phyloP scores from a whole-genome alignment of 257 asterid genomes.

The Solanum tarijense region DNA sequence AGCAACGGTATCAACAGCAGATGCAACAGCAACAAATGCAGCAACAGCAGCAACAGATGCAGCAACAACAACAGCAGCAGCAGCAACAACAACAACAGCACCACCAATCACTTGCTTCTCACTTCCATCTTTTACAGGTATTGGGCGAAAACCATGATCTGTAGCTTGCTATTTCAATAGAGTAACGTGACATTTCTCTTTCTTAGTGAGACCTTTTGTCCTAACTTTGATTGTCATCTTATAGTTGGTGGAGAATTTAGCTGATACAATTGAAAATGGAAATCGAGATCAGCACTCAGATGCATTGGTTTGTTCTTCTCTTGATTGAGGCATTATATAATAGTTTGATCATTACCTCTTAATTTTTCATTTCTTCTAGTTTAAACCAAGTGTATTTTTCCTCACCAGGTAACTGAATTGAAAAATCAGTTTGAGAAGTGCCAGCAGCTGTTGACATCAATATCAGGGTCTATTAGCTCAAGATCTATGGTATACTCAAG shows the following conservation, averaged over 20 bases:
- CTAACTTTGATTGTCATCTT: not conserved
- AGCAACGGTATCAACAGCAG: not conserved
- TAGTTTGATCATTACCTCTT: not conserved
- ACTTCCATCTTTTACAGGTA: slow-evolving; percentile 69
- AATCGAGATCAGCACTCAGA: slow-evolving; percentile 89
- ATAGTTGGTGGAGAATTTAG: slow-evolving; percentile 88
- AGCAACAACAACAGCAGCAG: not conserved
- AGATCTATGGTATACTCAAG: slow-evolving; percentile 53
- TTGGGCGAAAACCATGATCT: not conserved
- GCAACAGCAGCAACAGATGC: slow-evolving; percentile 18
- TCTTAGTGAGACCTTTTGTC: not conserved
- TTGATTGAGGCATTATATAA: not conserved
- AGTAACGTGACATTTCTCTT: not conserved
- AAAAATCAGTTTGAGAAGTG: slow-evolving; percentile 87
- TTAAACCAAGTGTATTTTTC: not conserved
- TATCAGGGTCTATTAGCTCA: slow-evolving; percentile 58
- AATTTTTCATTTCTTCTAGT: not conserved
- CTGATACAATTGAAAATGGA: slow-evolving; percentile 68
- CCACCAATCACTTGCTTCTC: slow-evolving; percentile 74
- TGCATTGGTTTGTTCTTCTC: slow-evolving; percentile 52
- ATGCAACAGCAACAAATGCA: slow-evolving; percentile 14
- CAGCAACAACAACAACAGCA: slow-evolving; percentile 33
- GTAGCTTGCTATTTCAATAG: not conserved
- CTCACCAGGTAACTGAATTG: slow-evolving; percentile 59
- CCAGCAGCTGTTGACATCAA: slow-evolving; percentile 86